phyloP scores from a whole-genome alignment of 805 yeast species.

The Saccharomycopsis fodiens region DNA sequence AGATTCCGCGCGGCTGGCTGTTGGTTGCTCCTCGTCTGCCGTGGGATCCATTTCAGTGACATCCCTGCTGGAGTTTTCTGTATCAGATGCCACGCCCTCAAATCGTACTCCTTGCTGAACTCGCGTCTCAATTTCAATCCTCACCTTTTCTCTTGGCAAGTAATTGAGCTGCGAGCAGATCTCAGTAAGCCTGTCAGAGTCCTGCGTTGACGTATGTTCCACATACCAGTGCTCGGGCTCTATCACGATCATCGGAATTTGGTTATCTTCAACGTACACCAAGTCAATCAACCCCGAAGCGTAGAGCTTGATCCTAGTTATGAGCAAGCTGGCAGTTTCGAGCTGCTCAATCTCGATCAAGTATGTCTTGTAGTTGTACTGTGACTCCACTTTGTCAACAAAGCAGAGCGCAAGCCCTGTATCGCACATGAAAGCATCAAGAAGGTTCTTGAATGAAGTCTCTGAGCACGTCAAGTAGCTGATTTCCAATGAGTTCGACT shows the following conservation, averaged over 20 bases:
- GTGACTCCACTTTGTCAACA: neutral
- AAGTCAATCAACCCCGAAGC: conserved; percentile 3
- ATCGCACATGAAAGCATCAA: conserved; percentile 15
- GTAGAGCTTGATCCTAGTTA: conserved; percentile 2
- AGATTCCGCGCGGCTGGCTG: no score
- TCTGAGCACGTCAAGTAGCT: conserved; percentile 6
- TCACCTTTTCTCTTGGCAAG: neutral
- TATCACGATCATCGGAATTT: conserved; percentile 9
- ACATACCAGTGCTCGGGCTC: conserved; percentile 3
- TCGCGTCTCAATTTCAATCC: no score
- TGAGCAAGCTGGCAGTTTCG: neutral
- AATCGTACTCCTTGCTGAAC: no score
- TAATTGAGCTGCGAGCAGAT: conserved; percentile 6
- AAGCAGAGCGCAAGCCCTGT: conserved; percentile 13
- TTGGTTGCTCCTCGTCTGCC: no score
- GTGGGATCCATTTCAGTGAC: no score
- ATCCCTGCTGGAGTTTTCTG: no score
- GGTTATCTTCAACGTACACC: conserved; percentile 3
- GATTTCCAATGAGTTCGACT: conserved; percentile 9
- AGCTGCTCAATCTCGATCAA: conserved; percentile 8
- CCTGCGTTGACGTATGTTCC: neutral
- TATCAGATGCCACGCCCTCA: no score
- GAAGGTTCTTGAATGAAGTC: conserved; percentile 9
- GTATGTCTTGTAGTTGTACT: conserved; percentile 4
- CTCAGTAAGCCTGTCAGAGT: conserved; percentile 8